These are phyloP conservation scores for Pseudocercospora cruenta DNA, from an alignment of 2,329 filamentous ascomycete genomes.

Conservation along the genomic window DNA sequence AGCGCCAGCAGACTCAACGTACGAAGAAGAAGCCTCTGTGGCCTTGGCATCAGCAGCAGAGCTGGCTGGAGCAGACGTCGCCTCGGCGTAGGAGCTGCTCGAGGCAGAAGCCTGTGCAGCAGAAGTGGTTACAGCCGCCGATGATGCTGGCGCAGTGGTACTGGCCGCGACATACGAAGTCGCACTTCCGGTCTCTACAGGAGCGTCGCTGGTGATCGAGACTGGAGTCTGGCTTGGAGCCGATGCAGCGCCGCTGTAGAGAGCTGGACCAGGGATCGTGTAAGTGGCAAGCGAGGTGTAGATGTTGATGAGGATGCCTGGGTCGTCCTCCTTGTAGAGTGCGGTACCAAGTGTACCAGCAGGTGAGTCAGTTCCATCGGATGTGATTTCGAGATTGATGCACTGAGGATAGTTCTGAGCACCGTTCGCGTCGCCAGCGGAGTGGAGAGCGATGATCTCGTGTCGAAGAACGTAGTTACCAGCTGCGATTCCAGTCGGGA, in stretches of 20 bases:
- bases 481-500: slow-evolving; percentile 56
- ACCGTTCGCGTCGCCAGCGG: slow-evolving; percentile 47
- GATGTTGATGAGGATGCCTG: slow-evolving; percentile 63
- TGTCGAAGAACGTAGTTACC: slow-evolving; percentile 64
- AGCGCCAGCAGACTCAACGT: slow-evolving; percentile 16
- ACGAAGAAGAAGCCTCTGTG: slow-evolving; percentile 16
- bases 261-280: slow-evolving; percentile 55
- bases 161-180: slow-evolving; percentile 9
- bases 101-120: slow-evolving; percentile 1
- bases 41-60: slow-evolving; percentile 13
- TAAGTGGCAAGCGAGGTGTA: slow-evolving; percentile 55
- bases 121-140: slow-evolving; percentile 3
- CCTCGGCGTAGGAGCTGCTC: slow-evolving; percentile 4
- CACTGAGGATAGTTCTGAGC: slow-evolving; percentile 53
- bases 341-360: slow-evolving; percentile 55
- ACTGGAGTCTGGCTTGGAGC: slow-evolving; percentile 18
- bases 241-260: slow-evolving; percentile 26
- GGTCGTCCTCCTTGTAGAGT: slow-evolving; percentile 61
- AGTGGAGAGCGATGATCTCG: slow-evolving; percentile 65
- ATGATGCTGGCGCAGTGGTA: slow-evolving; percentile 1
- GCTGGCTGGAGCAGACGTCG: slow-evolving; percentile 10
- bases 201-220: slow-evolving; percentile 7
- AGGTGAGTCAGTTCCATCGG: slow-evolving; percentile 53
- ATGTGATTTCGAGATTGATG: slow-evolving; percentile 63
- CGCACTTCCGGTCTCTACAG: slow-evolving; percentile 8